These are phyloP conservation scores for Phaseolus coccineus DNA, from an alignment of 331 rosid genomes.

Conservation along the genomic window DNA sequence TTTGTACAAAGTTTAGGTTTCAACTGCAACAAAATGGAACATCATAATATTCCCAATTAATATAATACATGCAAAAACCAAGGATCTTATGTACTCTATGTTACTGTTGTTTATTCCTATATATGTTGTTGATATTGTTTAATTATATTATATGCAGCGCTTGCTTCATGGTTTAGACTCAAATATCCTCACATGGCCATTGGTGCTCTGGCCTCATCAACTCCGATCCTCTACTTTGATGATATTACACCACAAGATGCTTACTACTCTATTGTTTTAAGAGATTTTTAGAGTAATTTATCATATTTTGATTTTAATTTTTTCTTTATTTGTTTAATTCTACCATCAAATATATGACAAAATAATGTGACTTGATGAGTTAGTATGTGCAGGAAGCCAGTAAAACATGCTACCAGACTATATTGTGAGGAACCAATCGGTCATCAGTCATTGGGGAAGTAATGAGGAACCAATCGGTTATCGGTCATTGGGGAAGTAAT, in stretches of 20 bases:
- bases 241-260: conserved; percentile 52
- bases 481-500: too few relatives aligned
- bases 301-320: not conserved
- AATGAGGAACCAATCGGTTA: too few relatives aligned
- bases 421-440: too few relatives aligned
- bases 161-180: conserved; percentile 55
- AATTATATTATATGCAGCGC: conserved; percentile 28
- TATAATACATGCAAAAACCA: too few relatives aligned
- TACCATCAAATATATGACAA: not conserved
- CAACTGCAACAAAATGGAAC: too few relatives aligned
- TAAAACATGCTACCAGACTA: conserved; percentile 66
- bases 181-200: conserved; percentile 48
- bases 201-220: conserved; percentile 81
- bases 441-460: too few relatives aligned
- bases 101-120: conserved; percentile 27
- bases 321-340: not conserved
- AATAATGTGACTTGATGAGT: not conserved
- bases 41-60: too few relatives aligned
- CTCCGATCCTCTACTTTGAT: conserved; percentile 63
- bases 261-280: conserved; percentile 53
- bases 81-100: not conserved
- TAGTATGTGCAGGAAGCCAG: conserved; percentile 62
- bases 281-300: conserved; percentile 56
- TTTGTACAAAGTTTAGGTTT: too few relatives aligned
- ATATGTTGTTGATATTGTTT: conserved; percentile 20